A percentile compares a stretch with the other conserved stretches of the same genome.
Evolutionary conservation across 2,329 filamentous ascomycete genomes (phyloP).

Genomic region (Hypoxylon sp.): DNA sequence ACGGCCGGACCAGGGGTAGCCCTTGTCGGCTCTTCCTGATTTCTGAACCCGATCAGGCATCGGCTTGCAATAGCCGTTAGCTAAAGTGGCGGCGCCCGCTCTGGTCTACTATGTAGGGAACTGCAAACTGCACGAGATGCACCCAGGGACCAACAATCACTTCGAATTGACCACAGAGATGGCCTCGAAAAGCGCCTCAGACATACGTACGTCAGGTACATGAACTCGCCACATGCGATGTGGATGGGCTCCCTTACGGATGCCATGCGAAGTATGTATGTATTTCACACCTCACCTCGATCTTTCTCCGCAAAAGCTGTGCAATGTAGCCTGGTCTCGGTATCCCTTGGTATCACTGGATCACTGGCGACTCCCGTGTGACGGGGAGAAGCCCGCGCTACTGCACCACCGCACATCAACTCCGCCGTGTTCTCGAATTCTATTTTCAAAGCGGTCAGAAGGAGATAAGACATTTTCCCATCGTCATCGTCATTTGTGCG

Average conservation of each 20-base stretch:
- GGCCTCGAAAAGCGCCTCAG: slow-evolving; percentile 30
- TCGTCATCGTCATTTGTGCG: slow-evolving; percentile 33
- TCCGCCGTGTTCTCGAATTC: slow-evolving; percentile 20
- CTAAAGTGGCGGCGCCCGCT: slow-evolving; percentile 34
- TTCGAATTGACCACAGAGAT: slow-evolving; percentile 31
- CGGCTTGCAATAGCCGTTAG: slow-evolving; percentile 34
- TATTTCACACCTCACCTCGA: slow-evolving; percentile 41
- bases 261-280: slow-evolving; percentile 38
- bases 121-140: slow-evolving; percentile 40
- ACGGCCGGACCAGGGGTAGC: slow-evolving; percentile 42
- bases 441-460: slow-evolving; percentile 38
- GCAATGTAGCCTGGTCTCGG: slow-evolving; percentile 34
- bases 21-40: slow-evolving; percentile 43
- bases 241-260: slow-evolving; percentile 31
- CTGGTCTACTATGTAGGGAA: slow-evolving; percentile 27
- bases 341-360: slow-evolving; percentile 21
- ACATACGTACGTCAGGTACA: slow-evolving; percentile 25
- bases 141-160: slow-evolving; percentile 40
- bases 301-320: slow-evolving; percentile 42
- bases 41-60: slow-evolving; percentile 45
- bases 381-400: slow-evolving; percentile 33
- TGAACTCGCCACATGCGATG: slow-evolving; percentile 25
- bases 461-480: slow-evolving; percentile 8
- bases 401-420: slow-evolving; percentile 32
- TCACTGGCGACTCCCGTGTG: slow-evolving; percentile 25